These are phyloP conservation scores for Penstemon eatonii DNA, from an alignment of 257 asterid species.

Conservation along the genomic window DNA sequence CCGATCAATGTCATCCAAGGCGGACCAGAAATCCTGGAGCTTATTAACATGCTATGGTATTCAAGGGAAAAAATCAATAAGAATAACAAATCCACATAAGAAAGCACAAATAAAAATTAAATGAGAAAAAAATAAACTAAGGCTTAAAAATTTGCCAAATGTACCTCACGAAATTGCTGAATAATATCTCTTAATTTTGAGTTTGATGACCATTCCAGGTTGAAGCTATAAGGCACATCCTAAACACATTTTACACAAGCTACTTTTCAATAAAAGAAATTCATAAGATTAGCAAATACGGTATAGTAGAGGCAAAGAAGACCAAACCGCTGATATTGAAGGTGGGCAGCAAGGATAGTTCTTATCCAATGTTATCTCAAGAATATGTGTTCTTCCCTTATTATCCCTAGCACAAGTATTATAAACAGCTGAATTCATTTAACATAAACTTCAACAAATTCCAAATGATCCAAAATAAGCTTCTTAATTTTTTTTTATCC, in stretches of 20 bases:
- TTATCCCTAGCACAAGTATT: constrained; percentile 49
- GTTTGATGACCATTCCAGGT: constrained; percentile 56
- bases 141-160: constrained; percentile 6
- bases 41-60: constrained; percentile 54
- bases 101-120: background rate
- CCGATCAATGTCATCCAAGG: constrained; percentile 63
- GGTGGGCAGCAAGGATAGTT: constrained; percentile 65
- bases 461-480: no score
- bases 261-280: background rate
- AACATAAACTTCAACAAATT: constrained; percentile 9
- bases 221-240: constrained; percentile 64
- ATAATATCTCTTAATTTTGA: constrained; percentile 59
- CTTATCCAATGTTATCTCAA: constrained; percentile 60
- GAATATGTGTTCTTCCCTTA: constrained; percentile 58
- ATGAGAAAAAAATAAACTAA: background rate
- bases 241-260: constrained; percentile 30
- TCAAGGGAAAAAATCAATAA: background rate
- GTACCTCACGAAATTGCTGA: constrained; percentile 65
- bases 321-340: constrained; percentile 62
- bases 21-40: constrained; percentile 74
- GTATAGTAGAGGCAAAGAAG: constrained; percentile 21
- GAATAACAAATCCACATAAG: background rate
- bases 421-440: constrained; percentile 1
- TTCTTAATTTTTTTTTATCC: no score
- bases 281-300: constrained; percentile 4